phyloP scores from a whole-genome alignment of 2,329 filamentous ascomycete species.

The Exophiala alcalophila region DNA sequence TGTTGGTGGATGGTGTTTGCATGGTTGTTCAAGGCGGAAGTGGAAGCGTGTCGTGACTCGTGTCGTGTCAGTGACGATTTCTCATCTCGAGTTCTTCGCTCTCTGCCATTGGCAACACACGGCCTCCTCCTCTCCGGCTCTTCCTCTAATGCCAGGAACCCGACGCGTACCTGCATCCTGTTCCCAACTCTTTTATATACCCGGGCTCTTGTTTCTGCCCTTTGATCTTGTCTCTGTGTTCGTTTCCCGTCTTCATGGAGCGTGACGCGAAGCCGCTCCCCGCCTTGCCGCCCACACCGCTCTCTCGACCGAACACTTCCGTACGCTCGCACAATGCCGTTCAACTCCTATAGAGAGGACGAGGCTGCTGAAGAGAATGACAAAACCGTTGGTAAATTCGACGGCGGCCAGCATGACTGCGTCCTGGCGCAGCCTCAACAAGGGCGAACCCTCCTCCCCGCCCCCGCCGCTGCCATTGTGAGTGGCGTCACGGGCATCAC shows the following conservation, averaged over 20 bases:
- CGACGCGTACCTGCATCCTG: slow-evolving; percentile 27
- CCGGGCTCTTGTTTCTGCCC: neutral
- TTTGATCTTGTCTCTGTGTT: slow-evolving; percentile 2
- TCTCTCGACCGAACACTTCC: neutral
- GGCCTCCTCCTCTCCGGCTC: neutral
- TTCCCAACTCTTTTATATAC: slow-evolving; percentile 9
- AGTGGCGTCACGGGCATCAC: slow-evolving; percentile 45
- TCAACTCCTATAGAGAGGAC: slow-evolving; percentile 14
- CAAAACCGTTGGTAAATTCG: slow-evolving; percentile 9
- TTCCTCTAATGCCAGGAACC: slow-evolving; percentile 20
- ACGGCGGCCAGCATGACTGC: slow-evolving; percentile 11
- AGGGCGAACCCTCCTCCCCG: slow-evolving; percentile 41
- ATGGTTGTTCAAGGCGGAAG: too few relatives aligned
- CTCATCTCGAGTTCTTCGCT: too few relatives aligned
- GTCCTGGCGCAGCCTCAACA: slow-evolving; percentile 18
- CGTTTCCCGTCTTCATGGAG: slow-evolving; percentile 18
- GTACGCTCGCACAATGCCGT: slow-evolving; percentile 17
- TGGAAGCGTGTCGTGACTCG: too few relatives aligned
- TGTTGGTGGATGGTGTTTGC: too few relatives aligned
- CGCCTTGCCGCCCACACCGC: slow-evolving; percentile 13
- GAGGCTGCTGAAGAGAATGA: slow-evolving; percentile 9
- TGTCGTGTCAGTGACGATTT: too few relatives aligned
- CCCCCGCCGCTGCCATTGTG: slow-evolving; percentile 44
- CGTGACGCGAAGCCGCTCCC: slow-evolving; percentile 14
- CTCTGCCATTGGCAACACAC: slow-evolving; percentile 1